Base-by-base conservation (phyloP, 2,329 filamentous ascomycete species). In the Neurospora sp. region DNA sequence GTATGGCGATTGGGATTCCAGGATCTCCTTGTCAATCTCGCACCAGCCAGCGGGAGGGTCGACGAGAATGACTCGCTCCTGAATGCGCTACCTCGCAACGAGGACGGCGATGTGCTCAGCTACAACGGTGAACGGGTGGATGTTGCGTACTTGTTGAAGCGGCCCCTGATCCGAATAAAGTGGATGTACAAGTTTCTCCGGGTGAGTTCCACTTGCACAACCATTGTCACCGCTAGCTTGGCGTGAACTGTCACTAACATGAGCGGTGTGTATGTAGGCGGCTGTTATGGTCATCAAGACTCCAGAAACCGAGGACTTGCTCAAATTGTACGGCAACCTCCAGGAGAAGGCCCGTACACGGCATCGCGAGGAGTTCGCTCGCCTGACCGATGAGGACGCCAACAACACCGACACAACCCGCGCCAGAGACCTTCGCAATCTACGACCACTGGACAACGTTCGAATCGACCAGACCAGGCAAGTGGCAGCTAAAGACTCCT, bases 1-100 rank as follows among this genome's bases (percentile, higher is more conserved):
- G 90, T 91, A 8, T 99, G 96, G 96, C 87, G 93, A 38, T 85
- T 98, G 67, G 96, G 96, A 0, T 99, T 98, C 79, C 92, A 97
- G 76, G 94, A 97, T 78, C 89, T 99, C 23, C 89, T 98, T 67
- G 93, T 99, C 75, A 98, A 97, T 77, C 87, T 98, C 40, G 93
- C 93, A 1, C 92, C 93, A 8, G 87, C 89, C 4, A 80, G 81
- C 1, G 82, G 81, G 17, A 76, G 75, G 1, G 76, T 79, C 1
- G 88, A 90, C 40, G 88, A 90, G 67, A 84, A 88, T 46, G 85
- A 89, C 73, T 88, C 87, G 1, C 80, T 89, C 1, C 77, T 90
- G 68, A 84, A 87, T 72, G 87, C 85, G 1, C 82, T 87, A 81
- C 88, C 86, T 72, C 84, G 82, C 68, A 90, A 90, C 68, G 86